Evolutionary conservation across 495 filamentous ascomycete genomes (phyloP).

Genomic region (Aspergillus incahuasiensis): DNA sequence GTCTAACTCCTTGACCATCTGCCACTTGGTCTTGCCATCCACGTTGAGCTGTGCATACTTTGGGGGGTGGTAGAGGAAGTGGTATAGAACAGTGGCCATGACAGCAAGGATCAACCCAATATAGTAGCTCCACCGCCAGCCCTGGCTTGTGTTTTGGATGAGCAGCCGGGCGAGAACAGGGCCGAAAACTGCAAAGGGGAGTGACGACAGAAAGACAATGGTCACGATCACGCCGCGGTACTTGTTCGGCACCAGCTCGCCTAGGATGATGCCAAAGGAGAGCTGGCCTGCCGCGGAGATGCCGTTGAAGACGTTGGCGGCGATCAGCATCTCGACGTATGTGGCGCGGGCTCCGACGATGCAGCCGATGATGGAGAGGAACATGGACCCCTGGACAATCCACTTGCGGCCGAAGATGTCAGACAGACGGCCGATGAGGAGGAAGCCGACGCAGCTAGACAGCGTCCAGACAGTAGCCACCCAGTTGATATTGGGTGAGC

Average conservation of each 20-base stretch:
- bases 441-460: neutral
- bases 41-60: neutral
- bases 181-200: neutral
- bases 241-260: neutral
- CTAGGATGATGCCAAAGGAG: too few relatives aligned
- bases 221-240: neutral
- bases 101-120: neutral
- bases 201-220: neutral
- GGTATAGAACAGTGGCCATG: neutral
- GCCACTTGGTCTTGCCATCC: neutral
- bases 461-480: neutral
- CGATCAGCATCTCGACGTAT: neutral
- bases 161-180: neutral
- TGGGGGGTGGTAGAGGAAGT: neutral
- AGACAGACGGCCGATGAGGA: neutral
- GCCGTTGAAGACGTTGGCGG: neutral
- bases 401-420: neutral
- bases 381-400: neutral
- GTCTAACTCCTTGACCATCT: conserved; percentile 1
- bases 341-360: neutral
- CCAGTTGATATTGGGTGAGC: neutral
- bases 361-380: neutral
- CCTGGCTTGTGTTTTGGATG: neutral
- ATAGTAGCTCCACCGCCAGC: neutral
- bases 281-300: neutral